Evolutionary conservation across 345 rosid species (phyloP).

Genomic region (Streptanthus diversifolius): DNA sequence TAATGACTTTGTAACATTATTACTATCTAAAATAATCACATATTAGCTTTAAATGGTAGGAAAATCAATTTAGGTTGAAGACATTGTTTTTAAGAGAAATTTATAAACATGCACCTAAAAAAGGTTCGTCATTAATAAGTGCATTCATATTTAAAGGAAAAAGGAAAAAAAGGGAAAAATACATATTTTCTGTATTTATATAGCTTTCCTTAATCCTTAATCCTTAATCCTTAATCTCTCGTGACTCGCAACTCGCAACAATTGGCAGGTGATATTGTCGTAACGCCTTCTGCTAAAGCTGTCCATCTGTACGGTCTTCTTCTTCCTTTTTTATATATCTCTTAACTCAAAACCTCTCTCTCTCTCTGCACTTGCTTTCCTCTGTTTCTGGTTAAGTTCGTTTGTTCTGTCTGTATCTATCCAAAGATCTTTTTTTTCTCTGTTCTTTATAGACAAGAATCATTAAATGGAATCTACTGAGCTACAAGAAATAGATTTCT

Average conservation of each 20-base stretch:
- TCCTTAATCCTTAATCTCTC: slow-evolving; percentile 20
- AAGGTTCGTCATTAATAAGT: slow-evolving; percentile 1
- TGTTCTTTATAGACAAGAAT: not conserved
- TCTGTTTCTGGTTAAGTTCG: not conserved
- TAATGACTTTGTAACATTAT: not conserved
- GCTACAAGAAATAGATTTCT: slow-evolving; percentile 19
- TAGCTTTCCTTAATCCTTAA: slow-evolving; percentile 24
- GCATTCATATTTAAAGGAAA: not conserved
- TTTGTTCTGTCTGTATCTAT: slow-evolving; percentile 12
- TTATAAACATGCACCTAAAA: slow-evolving; percentile 5
- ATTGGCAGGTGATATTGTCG: slow-evolving; percentile 37
- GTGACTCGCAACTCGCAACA: slow-evolving; percentile 33
- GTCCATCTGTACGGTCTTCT: slow-evolving; percentile 21
- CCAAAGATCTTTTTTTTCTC: not conserved
- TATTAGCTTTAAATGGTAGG: not conserved
- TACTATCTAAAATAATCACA: not conserved
- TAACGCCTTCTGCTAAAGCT: slow-evolving; percentile 26
- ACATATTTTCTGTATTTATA: not conserved
- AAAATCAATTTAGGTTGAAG: not conserved
- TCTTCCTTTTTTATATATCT: slow-evolving; percentile 11
- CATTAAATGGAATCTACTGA: slow-evolving; percentile 35
- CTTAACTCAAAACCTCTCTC: not conserved
- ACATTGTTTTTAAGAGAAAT: not conserved
- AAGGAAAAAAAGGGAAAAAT: not conserved
- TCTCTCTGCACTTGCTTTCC: slow-evolving; percentile 6